phyloP scores from a whole-genome alignment of 139 green algal species.

The Tetratostichococcus sp. region DNA sequence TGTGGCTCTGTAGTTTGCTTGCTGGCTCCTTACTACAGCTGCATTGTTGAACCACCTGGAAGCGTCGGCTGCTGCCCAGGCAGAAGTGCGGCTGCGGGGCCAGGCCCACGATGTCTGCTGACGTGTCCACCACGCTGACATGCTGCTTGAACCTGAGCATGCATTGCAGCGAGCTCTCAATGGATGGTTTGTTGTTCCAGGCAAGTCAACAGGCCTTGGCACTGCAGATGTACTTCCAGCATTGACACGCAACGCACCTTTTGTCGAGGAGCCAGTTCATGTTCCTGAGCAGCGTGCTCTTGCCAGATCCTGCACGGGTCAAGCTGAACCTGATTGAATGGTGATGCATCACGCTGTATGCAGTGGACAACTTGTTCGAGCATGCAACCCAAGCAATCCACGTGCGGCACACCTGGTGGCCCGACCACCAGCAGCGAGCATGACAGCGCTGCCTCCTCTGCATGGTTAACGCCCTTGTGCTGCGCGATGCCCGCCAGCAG shows the following conservation, averaged over 20 bases:
- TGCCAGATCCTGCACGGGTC: conserved; percentile 28
- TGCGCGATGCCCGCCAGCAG: conserved; percentile 40
- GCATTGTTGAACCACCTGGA: conserved; percentile 25
- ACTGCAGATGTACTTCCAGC: background rate
- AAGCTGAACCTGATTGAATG: no score
- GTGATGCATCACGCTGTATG: no score
- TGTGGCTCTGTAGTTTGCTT: background rate
- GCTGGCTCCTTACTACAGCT: no score
- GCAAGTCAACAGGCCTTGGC: background rate
- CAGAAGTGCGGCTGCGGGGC: conserved; percentile 43
- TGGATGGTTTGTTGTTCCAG: no score
- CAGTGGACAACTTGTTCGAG: no score
- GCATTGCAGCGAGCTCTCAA: background rate
- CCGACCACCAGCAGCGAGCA: background rate
- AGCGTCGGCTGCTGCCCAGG: conserved; percentile 34
- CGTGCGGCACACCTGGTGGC: background rate
- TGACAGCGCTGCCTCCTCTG: background rate
- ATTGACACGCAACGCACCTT: conserved; percentile 3
- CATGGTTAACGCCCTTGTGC: background rate
- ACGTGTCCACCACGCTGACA: conserved; percentile 56
- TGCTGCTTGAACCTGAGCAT: conserved; percentile 21
- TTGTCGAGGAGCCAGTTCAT: conserved; percentile 35
- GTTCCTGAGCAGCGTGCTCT: conserved; percentile 54
- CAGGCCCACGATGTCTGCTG: conserved; percentile 43
- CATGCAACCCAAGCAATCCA: no score